These are phyloP conservation scores for Alnus rubra DNA, from an alignment of 306 rosid genomes.

Conservation along the genomic window DNA sequence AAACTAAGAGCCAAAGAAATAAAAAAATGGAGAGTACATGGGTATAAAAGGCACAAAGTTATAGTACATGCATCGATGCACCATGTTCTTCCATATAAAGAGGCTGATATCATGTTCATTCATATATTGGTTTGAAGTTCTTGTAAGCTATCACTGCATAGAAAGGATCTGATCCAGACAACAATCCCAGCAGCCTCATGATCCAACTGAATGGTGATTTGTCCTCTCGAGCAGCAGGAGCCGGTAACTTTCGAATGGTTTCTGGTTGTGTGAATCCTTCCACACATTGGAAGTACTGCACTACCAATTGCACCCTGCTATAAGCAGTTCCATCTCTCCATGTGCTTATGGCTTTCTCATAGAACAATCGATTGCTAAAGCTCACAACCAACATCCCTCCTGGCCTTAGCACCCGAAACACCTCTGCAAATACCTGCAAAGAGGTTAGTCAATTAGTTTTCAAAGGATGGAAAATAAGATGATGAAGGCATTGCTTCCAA, in stretches of 20 bases:
- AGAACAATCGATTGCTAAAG: slow-evolving; percentile 86
- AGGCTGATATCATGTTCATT: slow-evolving; percentile 11
- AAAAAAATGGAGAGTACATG: neutral
- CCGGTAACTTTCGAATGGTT: slow-evolving; percentile 52
- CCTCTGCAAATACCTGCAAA: slow-evolving; percentile 80
- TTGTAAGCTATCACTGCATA: slow-evolving; percentile 78
- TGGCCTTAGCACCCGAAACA: slow-evolving; percentile 65
- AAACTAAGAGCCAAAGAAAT: neutral
- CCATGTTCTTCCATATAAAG: neutral
- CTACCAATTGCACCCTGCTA: slow-evolving; percentile 69
- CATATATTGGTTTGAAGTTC: slow-evolving; percentile 61
- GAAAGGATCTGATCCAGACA: slow-evolving; percentile 67
- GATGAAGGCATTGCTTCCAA: neutral
- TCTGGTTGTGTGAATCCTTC: slow-evolving; percentile 84
- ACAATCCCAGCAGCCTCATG: slow-evolving; percentile 52
- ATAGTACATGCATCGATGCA: neutral
- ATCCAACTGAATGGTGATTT: slow-evolving; percentile 55
- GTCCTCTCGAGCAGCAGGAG: slow-evolving; percentile 32
- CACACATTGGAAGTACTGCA: slow-evolving; percentile 78
- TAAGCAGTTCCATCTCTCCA: slow-evolving; percentile 81
- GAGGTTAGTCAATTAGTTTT: neutral
- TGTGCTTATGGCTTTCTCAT: slow-evolving; percentile 74
- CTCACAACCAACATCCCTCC: slow-evolving; percentile 88
- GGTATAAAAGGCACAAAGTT: neutral
- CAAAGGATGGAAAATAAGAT: neutral